Evolutionary conservation across 2,329 filamentous ascomycete genomes (phyloP).

Genomic region (Colletotrichum gloeosporioides): DNA sequence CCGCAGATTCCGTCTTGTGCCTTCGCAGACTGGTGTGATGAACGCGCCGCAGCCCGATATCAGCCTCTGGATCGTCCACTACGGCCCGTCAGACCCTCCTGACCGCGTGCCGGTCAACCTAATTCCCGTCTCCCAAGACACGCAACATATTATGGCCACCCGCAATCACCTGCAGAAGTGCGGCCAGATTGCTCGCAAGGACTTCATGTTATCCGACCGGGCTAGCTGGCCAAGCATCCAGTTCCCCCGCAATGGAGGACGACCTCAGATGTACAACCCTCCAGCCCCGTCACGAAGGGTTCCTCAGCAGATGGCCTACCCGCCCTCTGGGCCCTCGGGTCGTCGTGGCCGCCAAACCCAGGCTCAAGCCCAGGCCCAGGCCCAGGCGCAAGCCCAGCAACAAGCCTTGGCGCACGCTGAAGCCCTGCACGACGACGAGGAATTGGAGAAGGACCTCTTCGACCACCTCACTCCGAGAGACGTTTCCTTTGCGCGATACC

Average conservation of each 20-base stretch:
- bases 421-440: conserved; percentile 71
- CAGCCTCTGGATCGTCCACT: conserved; percentile 90
- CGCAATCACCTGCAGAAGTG: conserved; percentile 72
- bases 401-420: conserved; percentile 26
- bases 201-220: conserved; percentile 92
- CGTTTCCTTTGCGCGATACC: conserved; percentile 84
- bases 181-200: conserved; percentile 85
- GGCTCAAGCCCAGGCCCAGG: conserved; percentile 43
- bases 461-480: conserved; percentile 90
- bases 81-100: conserved; percentile 76
- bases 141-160: conserved; percentile 65
- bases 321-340: conserved; percentile 51
- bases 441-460: conserved; percentile 83
- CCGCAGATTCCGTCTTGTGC: conserved; percentile 83
- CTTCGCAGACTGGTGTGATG: conserved; percentile 71
- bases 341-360: conserved; percentile 32
- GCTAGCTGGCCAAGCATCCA: conserved; percentile 88
- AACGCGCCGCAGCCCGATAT: conserved; percentile 77
- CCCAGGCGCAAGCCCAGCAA: conserved; percentile 29
- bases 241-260: conserved; percentile 62
- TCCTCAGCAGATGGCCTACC: conserved; percentile 68
- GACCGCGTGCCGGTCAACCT: conserved; percentile 74
- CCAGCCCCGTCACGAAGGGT: conserved; percentile 52
- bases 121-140: conserved; percentile 68
- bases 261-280: conserved; percentile 53